Conservation (phyloP, 306 rosid species). For the Prunus armeniaca region DNA sequence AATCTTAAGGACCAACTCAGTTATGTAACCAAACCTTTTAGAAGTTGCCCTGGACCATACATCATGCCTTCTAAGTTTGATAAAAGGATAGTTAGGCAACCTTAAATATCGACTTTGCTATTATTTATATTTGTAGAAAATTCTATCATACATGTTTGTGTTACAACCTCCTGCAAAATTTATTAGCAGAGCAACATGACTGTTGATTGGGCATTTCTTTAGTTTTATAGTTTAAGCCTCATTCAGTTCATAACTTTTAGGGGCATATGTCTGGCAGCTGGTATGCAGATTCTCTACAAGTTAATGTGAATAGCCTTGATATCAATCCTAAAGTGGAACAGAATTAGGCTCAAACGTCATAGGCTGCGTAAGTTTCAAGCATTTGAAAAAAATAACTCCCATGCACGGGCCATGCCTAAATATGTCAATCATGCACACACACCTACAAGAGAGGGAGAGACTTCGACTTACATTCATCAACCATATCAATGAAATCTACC, state of each 20-base stretch:
- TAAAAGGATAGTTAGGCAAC: neutral
- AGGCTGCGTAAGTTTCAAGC: constrained; percentile 1
- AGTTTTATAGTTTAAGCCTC: neutral
- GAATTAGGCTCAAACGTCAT: neutral
- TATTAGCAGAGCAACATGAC: neutral
- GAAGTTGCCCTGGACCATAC: neutral
- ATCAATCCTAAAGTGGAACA: neutral
- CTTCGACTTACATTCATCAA: constrained; percentile 73
- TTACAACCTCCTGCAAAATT: neutral
- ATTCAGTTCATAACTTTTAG: neutral
- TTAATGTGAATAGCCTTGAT: neutral
- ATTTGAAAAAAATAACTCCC: neutral
- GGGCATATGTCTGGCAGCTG: neutral
- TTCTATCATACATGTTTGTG: neutral
- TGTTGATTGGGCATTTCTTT: neutral
- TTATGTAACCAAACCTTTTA: no score
- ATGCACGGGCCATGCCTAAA: constrained; percentile 1
- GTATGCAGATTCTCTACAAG: neutral
- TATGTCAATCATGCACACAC: neutral
- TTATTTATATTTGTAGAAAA: neutral
- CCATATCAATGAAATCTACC: constrained; percentile 96
- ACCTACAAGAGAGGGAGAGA: constrained; percentile 17
- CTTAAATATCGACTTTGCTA: neutral
- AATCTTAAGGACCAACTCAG: neutral
- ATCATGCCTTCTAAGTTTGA: neutral